These are phyloP conservation scores for Hirschioporus abietinus DNA, from an alignment of 768 basidiomycete genomes.

Conservation along the genomic window DNA sequence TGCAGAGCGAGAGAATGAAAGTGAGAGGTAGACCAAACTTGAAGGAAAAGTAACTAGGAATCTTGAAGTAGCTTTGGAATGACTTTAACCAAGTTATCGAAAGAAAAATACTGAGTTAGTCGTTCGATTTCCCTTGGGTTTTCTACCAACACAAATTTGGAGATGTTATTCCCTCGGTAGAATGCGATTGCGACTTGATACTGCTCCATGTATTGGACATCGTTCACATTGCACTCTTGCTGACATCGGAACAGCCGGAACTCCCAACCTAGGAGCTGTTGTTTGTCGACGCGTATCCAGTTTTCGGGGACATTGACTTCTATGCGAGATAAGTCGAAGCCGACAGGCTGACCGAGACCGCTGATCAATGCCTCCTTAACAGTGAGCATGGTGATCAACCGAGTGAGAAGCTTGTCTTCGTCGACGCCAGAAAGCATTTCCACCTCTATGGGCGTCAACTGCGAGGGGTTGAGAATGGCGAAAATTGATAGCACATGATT, in stretches of 20 bases:
- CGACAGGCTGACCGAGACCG: constrained; percentile 75
- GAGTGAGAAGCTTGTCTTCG: constrained; percentile 64
- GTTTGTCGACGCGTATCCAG: constrained; percentile 60
- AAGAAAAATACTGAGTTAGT: constrained; percentile 82
- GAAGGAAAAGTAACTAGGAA: not conserved
- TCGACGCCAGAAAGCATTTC: constrained; percentile 46
- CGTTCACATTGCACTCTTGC: constrained; percentile 59
- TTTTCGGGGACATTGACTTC: constrained; percentile 72
- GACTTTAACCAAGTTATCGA: constrained; percentile 78
- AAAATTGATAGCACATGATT: constrained; percentile 1
- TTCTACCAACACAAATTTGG: constrained; percentile 69
- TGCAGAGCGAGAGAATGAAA: not conserved
- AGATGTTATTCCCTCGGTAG: constrained; percentile 61
- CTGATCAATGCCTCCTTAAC: constrained; percentile 80
- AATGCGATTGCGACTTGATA: constrained; percentile 79
- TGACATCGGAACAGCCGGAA: constrained; percentile 75
- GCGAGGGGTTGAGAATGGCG: not conserved
- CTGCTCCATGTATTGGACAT: constrained; percentile 52
- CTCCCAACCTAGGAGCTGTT: constrained; percentile 75
- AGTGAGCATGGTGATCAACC: constrained; percentile 72
- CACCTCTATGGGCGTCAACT: constrained; percentile 39
- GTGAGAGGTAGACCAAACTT: not conserved
- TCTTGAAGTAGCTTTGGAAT: constrained; percentile 68
- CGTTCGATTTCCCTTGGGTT: constrained; percentile 60
- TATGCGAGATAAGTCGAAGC: constrained; percentile 77